phyloP scores from a whole-genome alignment of 2,329 filamentous ascomycete genomes.

The Orbilia quercus region DNA sequence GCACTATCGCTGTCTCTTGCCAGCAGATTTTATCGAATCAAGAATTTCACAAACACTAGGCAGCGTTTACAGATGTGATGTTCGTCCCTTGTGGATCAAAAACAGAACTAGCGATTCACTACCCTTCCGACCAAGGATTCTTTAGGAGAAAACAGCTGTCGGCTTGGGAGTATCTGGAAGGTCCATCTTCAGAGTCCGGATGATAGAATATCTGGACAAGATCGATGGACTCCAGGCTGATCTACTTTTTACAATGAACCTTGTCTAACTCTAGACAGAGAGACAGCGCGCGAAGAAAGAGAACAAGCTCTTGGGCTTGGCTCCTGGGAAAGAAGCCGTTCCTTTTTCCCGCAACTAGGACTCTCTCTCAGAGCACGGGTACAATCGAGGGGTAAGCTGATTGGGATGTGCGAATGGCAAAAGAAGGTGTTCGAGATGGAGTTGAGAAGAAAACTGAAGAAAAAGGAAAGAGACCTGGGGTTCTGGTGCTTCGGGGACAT shows the following conservation, averaged over 20 bases:
- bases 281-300: too few relatives aligned
- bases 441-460: conserved; percentile 18
- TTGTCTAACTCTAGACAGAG: conserved; percentile 50
- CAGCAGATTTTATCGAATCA: conserved; percentile 50
- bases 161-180: conserved; percentile 55
- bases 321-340: conserved; percentile 56
- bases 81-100: conserved; percentile 41
- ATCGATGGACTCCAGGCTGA: conserved; percentile 54
- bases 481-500: conserved; percentile 35
- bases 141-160: conserved; percentile 37
- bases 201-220: conserved; percentile 52
- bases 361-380: conserved; percentile 54
- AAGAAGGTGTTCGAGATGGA: conserved; percentile 44
- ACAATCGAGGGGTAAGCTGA: conserved; percentile 54
- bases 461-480: conserved; percentile 47
- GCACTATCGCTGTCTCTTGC: conserved; percentile 25
- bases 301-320: conserved; percentile 46
- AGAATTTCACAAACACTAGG: conserved; percentile 41
- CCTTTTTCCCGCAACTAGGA: conserved; percentile 55
- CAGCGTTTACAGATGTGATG: conserved; percentile 44
- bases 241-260: conserved; percentile 55
- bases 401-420: conserved; percentile 37
- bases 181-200: conserved; percentile 51
- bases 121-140: conserved; percentile 45
- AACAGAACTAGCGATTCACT: conserved; percentile 46